Evolutionary conservation across 495 filamentous ascomycete genomes (phyloP).

Genomic region (Pseudevernia furfuracea): DNA sequence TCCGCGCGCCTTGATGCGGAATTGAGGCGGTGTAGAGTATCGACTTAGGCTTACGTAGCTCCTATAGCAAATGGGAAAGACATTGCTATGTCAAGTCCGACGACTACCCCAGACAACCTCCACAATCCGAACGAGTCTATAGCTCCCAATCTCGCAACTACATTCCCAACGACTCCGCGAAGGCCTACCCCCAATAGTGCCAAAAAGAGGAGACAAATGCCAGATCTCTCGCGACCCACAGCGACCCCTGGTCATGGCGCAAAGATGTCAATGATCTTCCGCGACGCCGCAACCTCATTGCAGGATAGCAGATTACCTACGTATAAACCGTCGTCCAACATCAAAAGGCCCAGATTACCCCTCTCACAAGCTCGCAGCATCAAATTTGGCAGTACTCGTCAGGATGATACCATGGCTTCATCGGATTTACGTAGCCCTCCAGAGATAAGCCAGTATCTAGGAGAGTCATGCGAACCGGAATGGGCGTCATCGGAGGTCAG

Average conservation of each 20-base stretch:
- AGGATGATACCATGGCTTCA: background rate
- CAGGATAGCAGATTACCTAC: conserved; percentile 5
- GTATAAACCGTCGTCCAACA: conserved; percentile 14
- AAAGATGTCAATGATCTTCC: conserved; percentile 25
- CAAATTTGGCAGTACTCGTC: conserved; percentile 12
- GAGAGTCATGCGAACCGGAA: background rate
- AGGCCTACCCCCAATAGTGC: conserved; percentile 20
- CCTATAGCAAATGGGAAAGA: background rate
- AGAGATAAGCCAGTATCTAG: background rate
- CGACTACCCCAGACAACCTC: background rate
- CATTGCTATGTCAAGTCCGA: background rate
- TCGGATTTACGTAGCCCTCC: background rate
- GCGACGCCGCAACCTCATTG: conserved; percentile 18
- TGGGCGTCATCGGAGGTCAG: background rate
- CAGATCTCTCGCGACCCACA: conserved; percentile 19
- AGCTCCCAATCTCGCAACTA: conserved; percentile 13
- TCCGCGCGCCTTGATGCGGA: background rate
- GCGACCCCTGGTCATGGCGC: conserved; percentile 18
- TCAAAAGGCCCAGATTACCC: conserved; percentile 18
- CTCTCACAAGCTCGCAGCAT: conserved; percentile 17
- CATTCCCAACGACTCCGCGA: conserved; percentile 3
- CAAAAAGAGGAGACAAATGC: conserved; percentile 19
- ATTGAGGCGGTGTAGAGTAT: background rate
- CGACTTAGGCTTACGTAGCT: background rate
- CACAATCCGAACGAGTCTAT: conserved; percentile 6